These are phyloP conservation scores for Pisolithus tinctorius DNA, from an alignment of 768 basidiomycete species.

Conservation along the genomic window DNA sequence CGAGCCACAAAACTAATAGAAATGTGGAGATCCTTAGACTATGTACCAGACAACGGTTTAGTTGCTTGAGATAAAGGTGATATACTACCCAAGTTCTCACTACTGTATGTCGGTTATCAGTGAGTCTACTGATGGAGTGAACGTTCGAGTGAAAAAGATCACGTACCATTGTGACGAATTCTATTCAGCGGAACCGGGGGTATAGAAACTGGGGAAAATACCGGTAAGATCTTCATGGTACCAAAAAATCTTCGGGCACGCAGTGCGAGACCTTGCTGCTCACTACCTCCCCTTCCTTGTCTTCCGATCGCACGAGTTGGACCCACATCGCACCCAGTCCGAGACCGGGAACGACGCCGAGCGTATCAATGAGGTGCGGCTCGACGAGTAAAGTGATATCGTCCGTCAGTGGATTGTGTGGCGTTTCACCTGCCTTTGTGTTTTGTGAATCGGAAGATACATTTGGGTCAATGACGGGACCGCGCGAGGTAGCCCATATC, in stretches of 20 bases:
- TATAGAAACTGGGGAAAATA: slow-evolving; percentile 49
- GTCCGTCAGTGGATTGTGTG: slow-evolving; percentile 49
- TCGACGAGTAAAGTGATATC: slow-evolving; percentile 54
- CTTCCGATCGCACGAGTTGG: slow-evolving; percentile 45
- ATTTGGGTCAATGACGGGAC: slow-evolving; percentile 25
- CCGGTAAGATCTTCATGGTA: slow-evolving; percentile 52
- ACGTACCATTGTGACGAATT: too few species aligned
- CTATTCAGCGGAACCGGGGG: slow-evolving; percentile 8
- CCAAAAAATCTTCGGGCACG: slow-evolving; percentile 35
- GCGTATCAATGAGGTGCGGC: slow-evolving; percentile 33
- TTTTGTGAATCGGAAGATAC: slow-evolving; percentile 1
- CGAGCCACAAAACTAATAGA: too few species aligned
- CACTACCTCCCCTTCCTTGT: slow-evolving; percentile 6
- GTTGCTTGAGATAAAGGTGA: too few species aligned
- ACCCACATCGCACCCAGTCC: slow-evolving; percentile 63
- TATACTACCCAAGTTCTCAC: too few species aligned
- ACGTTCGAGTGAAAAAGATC: too few species aligned
- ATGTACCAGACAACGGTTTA: too few species aligned
- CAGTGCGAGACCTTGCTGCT: slow-evolving; percentile 4
- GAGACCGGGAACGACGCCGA: slow-evolving; percentile 42
- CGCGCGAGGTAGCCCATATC: slow-evolving; percentile 32
- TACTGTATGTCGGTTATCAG: too few species aligned
- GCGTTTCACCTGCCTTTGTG: slow-evolving; percentile 5
- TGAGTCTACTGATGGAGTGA: too few species aligned
- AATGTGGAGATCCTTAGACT: too few species aligned